A percentile compares a stretch with the other conserved stretches of the same genome.
Conservation (phyloP, 148 eudicot species). For the Rhododendron ovatum region DNA sequence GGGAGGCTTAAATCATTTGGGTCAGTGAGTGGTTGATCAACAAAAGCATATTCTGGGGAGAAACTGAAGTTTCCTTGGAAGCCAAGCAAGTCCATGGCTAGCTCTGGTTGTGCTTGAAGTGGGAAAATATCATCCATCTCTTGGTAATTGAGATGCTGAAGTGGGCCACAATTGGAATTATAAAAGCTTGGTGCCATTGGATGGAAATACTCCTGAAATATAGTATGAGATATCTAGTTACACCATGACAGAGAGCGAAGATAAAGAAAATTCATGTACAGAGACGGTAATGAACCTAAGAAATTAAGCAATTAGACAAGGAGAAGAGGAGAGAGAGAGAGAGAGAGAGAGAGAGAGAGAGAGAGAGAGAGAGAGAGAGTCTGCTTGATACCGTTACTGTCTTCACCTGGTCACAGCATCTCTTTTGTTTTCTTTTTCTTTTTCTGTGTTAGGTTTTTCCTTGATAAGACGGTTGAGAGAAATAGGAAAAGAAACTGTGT, state of each 20-base stretch:
- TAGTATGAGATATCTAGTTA: no score
- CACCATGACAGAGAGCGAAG: background rate
- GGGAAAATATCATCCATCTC: background rate
- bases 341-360: background rate
- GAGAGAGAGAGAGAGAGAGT: background rate
- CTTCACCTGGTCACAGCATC: background rate
- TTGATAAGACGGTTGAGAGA: background rate
- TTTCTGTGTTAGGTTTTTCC: background rate
- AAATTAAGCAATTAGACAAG: background rate
- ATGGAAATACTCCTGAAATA: background rate
- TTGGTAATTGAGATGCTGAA: slow-evolving; percentile 1
- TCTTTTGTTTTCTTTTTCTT: background rate
- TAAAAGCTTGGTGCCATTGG: background rate
- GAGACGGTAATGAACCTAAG: background rate
- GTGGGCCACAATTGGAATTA: background rate
- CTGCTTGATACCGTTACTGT: background rate
- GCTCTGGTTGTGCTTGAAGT: slow-evolving; percentile 9
- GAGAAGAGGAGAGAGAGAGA: no score
- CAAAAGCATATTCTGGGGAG: background rate
- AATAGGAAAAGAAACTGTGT: background rate
- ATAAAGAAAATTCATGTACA: no score
- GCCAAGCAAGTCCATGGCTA: slow-evolving; percentile 17
- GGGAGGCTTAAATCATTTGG: background rate
- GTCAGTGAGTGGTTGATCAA: slow-evolving; percentile 1
- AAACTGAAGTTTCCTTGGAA: slow-evolving; percentile 1